These are phyloP conservation scores for Aspergillus ibericus DNA, from an alignment of 2,329 filamentous ascomycete genomes.

Conservation along the genomic window DNA sequence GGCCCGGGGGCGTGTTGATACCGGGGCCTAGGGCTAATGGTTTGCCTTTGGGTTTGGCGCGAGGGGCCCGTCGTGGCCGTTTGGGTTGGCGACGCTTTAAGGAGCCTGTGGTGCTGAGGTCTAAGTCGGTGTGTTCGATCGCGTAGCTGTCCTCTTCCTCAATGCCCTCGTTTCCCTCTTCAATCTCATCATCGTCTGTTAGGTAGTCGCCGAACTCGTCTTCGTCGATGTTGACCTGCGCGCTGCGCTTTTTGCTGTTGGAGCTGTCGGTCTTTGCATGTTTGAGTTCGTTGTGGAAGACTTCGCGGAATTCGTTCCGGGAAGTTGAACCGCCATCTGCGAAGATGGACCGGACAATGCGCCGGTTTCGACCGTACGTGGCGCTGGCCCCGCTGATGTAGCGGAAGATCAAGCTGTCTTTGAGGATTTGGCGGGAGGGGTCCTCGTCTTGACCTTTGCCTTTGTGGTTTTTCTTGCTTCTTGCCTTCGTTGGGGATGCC, in stretches of 20 bases:
- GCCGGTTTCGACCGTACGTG: conserved; percentile 37
- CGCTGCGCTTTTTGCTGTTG: conserved; percentile 41
- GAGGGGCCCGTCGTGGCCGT: conserved; percentile 33
- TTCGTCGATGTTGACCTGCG: conserved; percentile 47
- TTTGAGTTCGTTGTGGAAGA: conserved; percentile 49
- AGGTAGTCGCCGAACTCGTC: conserved; percentile 50
- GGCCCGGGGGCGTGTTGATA: background rate
- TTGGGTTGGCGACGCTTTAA: conserved; percentile 31
- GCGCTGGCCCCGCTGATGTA: conserved; percentile 39
- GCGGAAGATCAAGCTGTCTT: conserved; percentile 44
- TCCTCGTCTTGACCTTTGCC: conserved; percentile 5
- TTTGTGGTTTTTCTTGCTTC: conserved; percentile 19
- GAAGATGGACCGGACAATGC: conserved; percentile 49
- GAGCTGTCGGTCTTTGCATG: conserved; percentile 27
- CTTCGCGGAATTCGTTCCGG: conserved; percentile 44
- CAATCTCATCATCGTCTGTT: conserved; percentile 25
- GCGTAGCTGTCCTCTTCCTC: conserved; percentile 16
- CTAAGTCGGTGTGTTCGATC: conserved; percentile 19
- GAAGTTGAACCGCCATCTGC: conserved; percentile 43
- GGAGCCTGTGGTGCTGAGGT: conserved; percentile 9
- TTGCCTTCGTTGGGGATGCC: background rate
- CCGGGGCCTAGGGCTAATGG: background rate
- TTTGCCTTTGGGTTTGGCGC: background rate
- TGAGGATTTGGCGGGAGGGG: conserved; percentile 21
- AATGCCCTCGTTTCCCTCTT: conserved; percentile 38